Percentiles rank a stretch among this genome's conserved stretches.
These are phyloP conservation scores for Phytopythium chamaehyphon DNA, from an alignment of 352 stramenopile genomes.

Conservation along the genomic window DNA sequence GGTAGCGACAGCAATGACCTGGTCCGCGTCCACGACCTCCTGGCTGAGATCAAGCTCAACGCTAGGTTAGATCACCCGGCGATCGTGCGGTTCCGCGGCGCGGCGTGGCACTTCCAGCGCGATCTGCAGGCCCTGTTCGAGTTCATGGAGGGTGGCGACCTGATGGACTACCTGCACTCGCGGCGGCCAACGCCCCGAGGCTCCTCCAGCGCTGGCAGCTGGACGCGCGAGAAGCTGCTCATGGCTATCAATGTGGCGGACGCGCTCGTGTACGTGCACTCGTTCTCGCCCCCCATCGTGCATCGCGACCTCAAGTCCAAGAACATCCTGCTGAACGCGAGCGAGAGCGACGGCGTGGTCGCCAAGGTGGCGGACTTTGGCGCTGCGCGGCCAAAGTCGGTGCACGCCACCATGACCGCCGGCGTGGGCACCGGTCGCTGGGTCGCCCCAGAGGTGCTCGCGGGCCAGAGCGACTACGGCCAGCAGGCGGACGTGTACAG, in stretches of 20 bases:
- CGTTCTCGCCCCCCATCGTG: constrained; percentile 7
- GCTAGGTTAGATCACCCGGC: constrained; percentile 1
- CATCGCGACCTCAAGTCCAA: constrained; percentile 14
- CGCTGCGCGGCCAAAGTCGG: constrained; percentile 44
- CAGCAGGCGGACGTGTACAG: constrained; percentile 22
- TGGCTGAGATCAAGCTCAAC: constrained; percentile 8
- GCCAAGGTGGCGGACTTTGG: constrained; percentile 71
- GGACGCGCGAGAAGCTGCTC: constrained; percentile 7
- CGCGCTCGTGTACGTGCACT: constrained; percentile 23
- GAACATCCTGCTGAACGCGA: constrained; percentile 16
- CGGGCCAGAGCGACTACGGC: constrained; percentile 5
- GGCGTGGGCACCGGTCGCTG: constrained; percentile 13
- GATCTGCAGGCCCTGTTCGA: constrained; percentile 5
- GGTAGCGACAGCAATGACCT: constrained; percentile 1
- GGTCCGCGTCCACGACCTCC: background rate
- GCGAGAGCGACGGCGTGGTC: constrained; percentile 3
- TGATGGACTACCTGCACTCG: constrained; percentile 8
- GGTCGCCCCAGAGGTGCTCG: constrained; percentile 24
- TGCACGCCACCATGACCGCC: constrained; percentile 13
- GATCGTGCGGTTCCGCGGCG: constrained; percentile 3
- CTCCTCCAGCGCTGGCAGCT: background rate
- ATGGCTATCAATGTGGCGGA: constrained; percentile 23
- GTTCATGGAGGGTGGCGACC: constrained; percentile 12
- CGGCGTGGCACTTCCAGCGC: constrained; percentile 8
- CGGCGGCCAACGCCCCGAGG: background rate